These are phyloP conservation scores for Trichosporon sp. DNA, from an alignment of 1,284 basidiomycete species.

Conservation along the genomic window DNA sequence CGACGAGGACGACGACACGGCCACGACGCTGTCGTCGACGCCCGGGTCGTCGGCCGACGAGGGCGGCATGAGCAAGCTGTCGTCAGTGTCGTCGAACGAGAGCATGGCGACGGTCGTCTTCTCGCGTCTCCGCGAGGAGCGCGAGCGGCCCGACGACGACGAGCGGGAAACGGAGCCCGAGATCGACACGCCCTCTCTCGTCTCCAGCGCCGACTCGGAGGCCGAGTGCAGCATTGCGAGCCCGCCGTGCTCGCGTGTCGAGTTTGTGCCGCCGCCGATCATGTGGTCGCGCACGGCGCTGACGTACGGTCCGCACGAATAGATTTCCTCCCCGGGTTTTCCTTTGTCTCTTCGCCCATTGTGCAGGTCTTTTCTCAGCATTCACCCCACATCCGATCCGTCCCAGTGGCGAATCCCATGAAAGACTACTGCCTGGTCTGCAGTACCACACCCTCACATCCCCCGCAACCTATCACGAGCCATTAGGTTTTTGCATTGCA, in stretches of 20 bases:
- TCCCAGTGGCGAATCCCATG: background rate
- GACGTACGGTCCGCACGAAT: background rate
- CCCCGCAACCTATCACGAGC: background rate
- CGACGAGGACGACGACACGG: slow-evolving; percentile 12
- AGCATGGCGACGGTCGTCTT: slow-evolving; percentile 14
- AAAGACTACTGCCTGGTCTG: slow-evolving; percentile 3
- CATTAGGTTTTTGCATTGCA: background rate
- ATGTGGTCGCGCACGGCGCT: background rate
- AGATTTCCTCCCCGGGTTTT: background rate
- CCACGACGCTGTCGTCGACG: slow-evolving; percentile 6
- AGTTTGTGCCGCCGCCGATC: slow-evolving; percentile 9
- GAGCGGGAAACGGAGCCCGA: slow-evolving; percentile 7
- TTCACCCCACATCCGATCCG: background rate
- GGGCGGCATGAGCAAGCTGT: background rate
- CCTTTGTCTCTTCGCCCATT: background rate
- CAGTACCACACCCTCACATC: background rate
- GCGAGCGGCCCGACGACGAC: slow-evolving; percentile 16
- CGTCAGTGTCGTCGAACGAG: slow-evolving; percentile 3
- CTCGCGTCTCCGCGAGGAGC: slow-evolving; percentile 10
- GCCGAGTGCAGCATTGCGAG: slow-evolving; percentile 20
- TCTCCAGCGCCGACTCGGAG: slow-evolving; percentile 23
- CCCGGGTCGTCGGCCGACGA: slow-evolving; percentile 6
- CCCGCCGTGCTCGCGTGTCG: slow-evolving; percentile 19
- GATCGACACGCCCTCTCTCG: slow-evolving; percentile 25
- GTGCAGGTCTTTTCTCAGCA: background rate